These are phyloP conservation scores for Plectosphaerella cucumerina DNA, from an alignment of 2,329 filamentous ascomycete genomes.

Conservation along the genomic window DNA sequence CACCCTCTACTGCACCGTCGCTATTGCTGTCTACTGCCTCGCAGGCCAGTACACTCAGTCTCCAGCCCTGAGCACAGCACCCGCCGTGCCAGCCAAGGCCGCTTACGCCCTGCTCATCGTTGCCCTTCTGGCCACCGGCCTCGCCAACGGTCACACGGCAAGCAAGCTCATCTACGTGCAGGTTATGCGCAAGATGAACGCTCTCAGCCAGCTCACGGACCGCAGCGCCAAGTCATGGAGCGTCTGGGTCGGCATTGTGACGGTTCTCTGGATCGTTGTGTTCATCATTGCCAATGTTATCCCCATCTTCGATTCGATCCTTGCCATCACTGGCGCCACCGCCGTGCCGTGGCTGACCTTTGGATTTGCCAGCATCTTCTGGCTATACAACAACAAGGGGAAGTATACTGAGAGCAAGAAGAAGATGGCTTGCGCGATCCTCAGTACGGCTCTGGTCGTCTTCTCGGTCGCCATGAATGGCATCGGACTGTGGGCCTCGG, in stretches of 20 bases:
- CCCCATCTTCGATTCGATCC: constrained; percentile 31
- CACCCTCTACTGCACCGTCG: constrained; percentile 25
- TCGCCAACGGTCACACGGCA: constrained; percentile 26
- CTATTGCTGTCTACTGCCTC: constrained; percentile 24
- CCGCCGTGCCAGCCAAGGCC: constrained; percentile 23
- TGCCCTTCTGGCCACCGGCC: constrained; percentile 23
- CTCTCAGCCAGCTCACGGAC: constrained; percentile 24
- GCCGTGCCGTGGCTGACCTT: constrained; percentile 30
- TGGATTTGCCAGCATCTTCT: constrained; percentile 27
- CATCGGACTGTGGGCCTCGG: constrained; percentile 29
- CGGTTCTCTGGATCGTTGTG: constrained; percentile 25
- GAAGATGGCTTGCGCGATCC: constrained; percentile 21
- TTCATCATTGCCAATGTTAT: constrained; percentile 31
- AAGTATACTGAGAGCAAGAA: constrained; percentile 19
- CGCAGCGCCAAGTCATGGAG: constrained; percentile 27
- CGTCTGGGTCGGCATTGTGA: constrained; percentile 27
- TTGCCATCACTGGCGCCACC: constrained; percentile 29
- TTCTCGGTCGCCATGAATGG: constrained; percentile 29
- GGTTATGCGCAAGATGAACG: constrained; percentile 25
- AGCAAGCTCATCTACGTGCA: constrained; percentile 29
- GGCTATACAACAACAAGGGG: constrained; percentile 30
- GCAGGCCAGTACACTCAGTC: constrained; percentile 25
- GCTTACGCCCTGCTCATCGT: constrained; percentile 26
- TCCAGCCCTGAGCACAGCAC: constrained; percentile 27
- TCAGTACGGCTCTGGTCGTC: constrained; percentile 24